Percentiles rank a stretch among this genome's conserved stretches.
Evolutionary conservation across 1,284 basidiomycete species (phyloP).

Genomic region (Puccinia polysora): DNA sequence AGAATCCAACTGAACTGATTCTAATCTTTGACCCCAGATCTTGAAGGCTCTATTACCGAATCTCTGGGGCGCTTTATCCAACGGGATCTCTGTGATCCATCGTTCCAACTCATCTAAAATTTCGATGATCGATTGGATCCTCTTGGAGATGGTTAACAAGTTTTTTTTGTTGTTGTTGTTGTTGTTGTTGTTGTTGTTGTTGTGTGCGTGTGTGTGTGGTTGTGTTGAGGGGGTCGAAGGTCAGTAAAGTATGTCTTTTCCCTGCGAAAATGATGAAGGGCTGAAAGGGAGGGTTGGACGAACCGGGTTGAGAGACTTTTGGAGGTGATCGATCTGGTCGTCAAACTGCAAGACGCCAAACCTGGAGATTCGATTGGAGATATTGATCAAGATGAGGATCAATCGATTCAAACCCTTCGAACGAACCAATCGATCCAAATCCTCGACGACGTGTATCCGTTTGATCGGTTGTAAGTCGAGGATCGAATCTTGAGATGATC

Average conservation of each 20-base stretch:
- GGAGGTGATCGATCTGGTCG: not conserved
- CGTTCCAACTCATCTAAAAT: slow-evolving; percentile 67
- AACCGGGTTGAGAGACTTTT: not conserved
- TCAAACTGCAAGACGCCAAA: not conserved
- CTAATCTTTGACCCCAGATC: slow-evolving; percentile 73
- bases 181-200: no score
- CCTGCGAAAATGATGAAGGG: not conserved
- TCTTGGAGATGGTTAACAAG: no score
- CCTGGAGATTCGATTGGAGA: slow-evolving; percentile 3
- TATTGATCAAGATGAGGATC: not conserved
- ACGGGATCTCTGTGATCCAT: slow-evolving; percentile 80
- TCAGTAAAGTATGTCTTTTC: not conserved
- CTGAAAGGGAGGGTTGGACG: not conserved
- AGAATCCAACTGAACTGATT: slow-evolving; percentile 50
- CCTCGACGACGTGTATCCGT: not conserved
- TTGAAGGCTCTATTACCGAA: slow-evolving; percentile 93
- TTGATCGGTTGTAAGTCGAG: not conserved
- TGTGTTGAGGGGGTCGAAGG: not conserved
- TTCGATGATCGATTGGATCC: no score
- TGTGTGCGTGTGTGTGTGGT: no score
- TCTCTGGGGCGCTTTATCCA: slow-evolving; percentile 72
- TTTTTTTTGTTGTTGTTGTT: no score
- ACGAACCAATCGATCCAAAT: not conserved
- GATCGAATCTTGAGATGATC: no score
- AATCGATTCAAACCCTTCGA: not conserved